Evolutionary conservation across 2,329 filamentous ascomycete genomes (phyloP).

Genomic region (Lizonia empirigonia): DNA sequence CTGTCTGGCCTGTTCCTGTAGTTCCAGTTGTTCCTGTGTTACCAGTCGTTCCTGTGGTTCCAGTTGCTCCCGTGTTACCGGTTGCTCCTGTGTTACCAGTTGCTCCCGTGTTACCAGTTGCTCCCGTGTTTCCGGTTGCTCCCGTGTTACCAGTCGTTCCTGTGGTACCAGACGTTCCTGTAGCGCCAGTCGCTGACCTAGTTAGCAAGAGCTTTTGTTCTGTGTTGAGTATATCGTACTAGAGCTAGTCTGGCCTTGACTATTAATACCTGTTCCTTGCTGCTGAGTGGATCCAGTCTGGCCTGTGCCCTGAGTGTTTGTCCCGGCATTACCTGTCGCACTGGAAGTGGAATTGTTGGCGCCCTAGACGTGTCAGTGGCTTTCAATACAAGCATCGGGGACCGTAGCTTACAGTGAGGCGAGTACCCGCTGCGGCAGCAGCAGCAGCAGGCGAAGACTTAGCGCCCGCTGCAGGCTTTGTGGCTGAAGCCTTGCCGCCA

Average conservation of each 20-base stretch:
- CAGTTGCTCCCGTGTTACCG: background rate
- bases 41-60: background rate
- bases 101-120: too few species aligned
- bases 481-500: background rate
- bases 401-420: background rate
- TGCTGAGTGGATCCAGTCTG: background rate
- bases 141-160: background rate
- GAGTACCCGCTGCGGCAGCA: background rate
- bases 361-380: background rate
- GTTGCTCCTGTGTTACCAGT: too few species aligned
- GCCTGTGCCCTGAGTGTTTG: background rate
- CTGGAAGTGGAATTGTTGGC: slow-evolving; percentile 11
- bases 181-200: too few species aligned
- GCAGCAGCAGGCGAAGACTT: background rate
- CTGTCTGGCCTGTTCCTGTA: too few species aligned
- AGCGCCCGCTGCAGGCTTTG: background rate
- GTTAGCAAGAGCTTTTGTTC: too few species aligned
- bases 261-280: background rate
- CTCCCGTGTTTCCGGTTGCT: too few species aligned
- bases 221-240: too few species aligned
- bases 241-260: background rate
- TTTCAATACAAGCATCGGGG: background rate
- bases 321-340: too few species aligned
- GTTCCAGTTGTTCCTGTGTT: too few species aligned
- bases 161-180: background rate